These are phyloP conservation scores for Saksenaea vasiformis DNA, from an alignment of 371 early-diverging fungal species.

Conservation along the genomic window DNA sequence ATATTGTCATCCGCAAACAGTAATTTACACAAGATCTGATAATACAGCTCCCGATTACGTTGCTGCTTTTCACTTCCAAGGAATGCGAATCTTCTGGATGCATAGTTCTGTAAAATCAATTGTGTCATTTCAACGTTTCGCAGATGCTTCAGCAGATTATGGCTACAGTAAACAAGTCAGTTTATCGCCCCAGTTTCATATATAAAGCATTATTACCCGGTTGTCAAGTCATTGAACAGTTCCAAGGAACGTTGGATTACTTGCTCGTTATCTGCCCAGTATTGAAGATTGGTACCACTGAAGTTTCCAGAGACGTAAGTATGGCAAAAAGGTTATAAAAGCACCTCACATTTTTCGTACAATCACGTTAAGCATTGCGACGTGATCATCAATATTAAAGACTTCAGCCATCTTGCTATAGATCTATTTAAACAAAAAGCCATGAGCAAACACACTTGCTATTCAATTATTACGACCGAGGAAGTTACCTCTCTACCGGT, in stretches of 20 bases:
- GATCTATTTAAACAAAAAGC: slow-evolving; percentile 32
- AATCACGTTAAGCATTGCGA: slow-evolving; percentile 64
- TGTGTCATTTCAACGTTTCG: slow-evolving; percentile 72
- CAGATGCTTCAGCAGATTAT: slow-evolving; percentile 33
- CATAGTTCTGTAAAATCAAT: slow-evolving; percentile 71
- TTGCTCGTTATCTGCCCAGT: slow-evolving; percentile 37
- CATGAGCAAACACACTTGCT: not conserved
- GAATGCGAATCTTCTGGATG: slow-evolving; percentile 68
- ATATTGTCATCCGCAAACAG: slow-evolving; percentile 73
- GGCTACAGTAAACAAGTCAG: not conserved
- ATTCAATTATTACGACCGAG: not conserved
- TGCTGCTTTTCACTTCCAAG: slow-evolving; percentile 47
- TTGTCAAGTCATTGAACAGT: slow-evolving; percentile 59
- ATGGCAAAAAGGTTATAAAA: not conserved
- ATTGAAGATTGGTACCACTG: slow-evolving; percentile 30
- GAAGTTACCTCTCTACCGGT: slow-evolving; percentile 25
- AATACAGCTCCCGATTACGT: slow-evolving; percentile 68
- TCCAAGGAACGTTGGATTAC: slow-evolving; percentile 49
- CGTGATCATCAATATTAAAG: slow-evolving; percentile 61
- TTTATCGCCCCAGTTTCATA: not conserved
- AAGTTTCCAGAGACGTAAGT: not conserved
- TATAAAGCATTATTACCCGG: not conserved
- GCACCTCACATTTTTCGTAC: slow-evolving; percentile 66
- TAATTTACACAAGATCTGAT: slow-evolving; percentile 72
- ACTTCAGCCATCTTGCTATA: slow-evolving; percentile 57